Evolutionary conservation across 306 rosid species (phyloP).

Genomic region (Hippophae rhamnoides): DNA sequence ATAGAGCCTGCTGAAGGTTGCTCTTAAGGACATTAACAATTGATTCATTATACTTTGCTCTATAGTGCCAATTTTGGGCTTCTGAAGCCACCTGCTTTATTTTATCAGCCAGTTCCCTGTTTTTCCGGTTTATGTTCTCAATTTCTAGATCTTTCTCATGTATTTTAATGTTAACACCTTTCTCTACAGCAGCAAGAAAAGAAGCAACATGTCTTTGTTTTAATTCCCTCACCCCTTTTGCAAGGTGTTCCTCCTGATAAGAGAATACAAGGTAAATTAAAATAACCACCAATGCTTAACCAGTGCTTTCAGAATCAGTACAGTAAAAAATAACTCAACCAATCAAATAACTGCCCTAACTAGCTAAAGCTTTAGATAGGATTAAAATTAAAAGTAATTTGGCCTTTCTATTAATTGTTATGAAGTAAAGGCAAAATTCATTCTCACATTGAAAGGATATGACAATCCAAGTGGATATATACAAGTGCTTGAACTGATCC

Average conservation of each 20-base stretch:
- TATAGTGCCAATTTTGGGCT: slow-evolving; percentile 25
- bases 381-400: too few species aligned
- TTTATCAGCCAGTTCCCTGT: slow-evolving; percentile 24
- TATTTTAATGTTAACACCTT: slow-evolving; percentile 22
- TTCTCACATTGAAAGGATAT: too few species aligned
- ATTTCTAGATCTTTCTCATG: slow-evolving; percentile 22
- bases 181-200: slow-evolving; percentile 21
- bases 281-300: background rate
- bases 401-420: too few species aligned
- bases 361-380: too few species aligned
- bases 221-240: slow-evolving; percentile 23
- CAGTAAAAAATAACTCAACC: too few species aligned
- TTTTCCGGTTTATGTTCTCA: slow-evolving; percentile 22
- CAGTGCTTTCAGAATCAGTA: background rate
- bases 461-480: too few species aligned
- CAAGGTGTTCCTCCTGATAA: slow-evolving; percentile 23
- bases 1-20: slow-evolving; percentile 24
- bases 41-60: slow-evolving; percentile 29
- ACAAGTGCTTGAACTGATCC: too few species aligned
- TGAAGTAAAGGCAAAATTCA: too few species aligned
- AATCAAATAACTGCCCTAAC: too few species aligned
- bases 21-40: slow-evolving; percentile 13
- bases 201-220: slow-evolving; percentile 25
- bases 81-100: slow-evolving; percentile 22
- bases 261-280: background rate